These are phyloP conservation scores for Cercospora canescens DNA, from an alignment of 2,329 filamentous ascomycete species.

Conservation along the genomic window DNA sequence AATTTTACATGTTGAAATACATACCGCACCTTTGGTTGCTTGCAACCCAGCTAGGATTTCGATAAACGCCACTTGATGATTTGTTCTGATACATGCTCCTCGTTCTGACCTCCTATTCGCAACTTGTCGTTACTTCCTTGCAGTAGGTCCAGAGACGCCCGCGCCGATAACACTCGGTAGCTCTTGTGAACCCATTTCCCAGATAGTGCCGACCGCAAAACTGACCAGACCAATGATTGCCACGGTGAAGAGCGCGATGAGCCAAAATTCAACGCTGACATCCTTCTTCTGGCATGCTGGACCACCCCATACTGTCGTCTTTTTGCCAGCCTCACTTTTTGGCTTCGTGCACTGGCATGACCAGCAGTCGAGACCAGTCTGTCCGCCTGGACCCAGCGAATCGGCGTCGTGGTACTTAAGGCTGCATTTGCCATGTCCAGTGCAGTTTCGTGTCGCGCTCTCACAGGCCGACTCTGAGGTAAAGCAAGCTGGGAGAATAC, in stretches of 20 bases:
- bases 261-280: conserved; percentile 83
- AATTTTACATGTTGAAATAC: conserved; percentile 8
- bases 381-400: conserved; percentile 32
- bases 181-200: conserved; percentile 80
- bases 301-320: conserved; percentile 78
- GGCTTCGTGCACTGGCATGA: conserved; percentile 73
- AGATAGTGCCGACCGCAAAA: conserved; percentile 75
- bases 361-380: conserved; percentile 62
- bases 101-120: not conserved
- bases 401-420: conserved; percentile 61
- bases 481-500: conserved; percentile 74
- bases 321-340: conserved; percentile 52
- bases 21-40: not conserved
- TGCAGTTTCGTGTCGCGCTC: conserved; percentile 73
- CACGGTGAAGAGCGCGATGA: conserved; percentile 75
- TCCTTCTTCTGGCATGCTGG: conserved; percentile 88
- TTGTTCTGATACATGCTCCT: conserved; percentile 8
- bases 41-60: not conserved
- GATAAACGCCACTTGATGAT: not conserved
- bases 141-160: conserved; percentile 73
- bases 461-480: conserved; percentile 66
- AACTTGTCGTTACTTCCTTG: conserved; percentile 43
- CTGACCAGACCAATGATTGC: conserved; percentile 66
- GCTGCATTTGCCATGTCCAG: conserved; percentile 75
- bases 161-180: conserved; percentile 95